Base-by-base conservation (phyloP, 768 basidiomycete genomes). In the Brasilioporus rufonigricans region DNA sequence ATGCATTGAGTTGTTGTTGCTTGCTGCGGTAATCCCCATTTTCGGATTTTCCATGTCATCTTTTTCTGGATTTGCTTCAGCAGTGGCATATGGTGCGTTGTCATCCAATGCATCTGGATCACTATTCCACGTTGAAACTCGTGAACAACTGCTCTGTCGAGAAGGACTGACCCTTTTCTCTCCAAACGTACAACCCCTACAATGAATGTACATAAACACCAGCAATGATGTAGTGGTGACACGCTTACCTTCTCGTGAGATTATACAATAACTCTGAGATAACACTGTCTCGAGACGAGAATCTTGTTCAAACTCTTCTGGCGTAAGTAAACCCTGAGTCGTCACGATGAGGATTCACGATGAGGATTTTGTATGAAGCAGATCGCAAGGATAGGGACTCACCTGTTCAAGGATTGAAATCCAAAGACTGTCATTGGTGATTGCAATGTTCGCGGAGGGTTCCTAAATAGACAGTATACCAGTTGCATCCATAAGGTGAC, bases 351-450 rank as follows among this genome's bases (percentile, higher is more conserved):
- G 2, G 14, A 31, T 36, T 18, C 10, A 14, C 23, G 14, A 6
- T 32, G n/a, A n/a, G 11, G 4, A 4, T 38, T 7, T 26, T n/a
- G 26, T 26, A 21, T 9, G 11, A 12, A 18, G 14, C 21, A 9
- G 11, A 40, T n/a, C n/a, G 14, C 13, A 16, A 32, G 14, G 5
- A 13, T 3, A 24, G 50, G 21, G 5, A n/a, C 45, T 7, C 8
- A 53, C 60, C 12, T 61, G 45, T 44, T 61, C 52, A 14, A 61
- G 35, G 16, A 61, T 13, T 7, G 29, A 5, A 24, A 16, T 53
- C 62, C 61, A 65, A 18, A 57, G 51, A 31, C 44, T 56, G n/a
- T 63, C 61, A 4, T 63, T 54, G 7, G 52, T 54, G 21, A 63
- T 32, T 1, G 61, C 57, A 24, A 63, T 36, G n/a, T 7, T 36